phyloP scores from a whole-genome alignment of 352 stramenopile species.

The Hyaloperonospora arabidopsidis region DNA sequence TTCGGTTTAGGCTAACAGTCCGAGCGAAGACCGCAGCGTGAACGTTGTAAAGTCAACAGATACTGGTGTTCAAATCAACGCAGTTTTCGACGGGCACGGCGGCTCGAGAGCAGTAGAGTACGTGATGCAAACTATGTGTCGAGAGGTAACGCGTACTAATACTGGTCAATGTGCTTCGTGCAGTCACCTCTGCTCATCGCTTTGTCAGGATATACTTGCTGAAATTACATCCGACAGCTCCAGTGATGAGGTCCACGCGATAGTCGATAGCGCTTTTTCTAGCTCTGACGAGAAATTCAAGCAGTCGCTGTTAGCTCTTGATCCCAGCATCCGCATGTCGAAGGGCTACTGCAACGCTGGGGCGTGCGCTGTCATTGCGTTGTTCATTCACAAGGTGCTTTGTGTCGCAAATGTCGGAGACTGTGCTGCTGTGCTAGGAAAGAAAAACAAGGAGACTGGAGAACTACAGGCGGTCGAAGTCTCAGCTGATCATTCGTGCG shows the following conservation, averaged over 20 bases:
- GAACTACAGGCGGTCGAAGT: too few species aligned
- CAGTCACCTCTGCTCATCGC: too few species aligned
- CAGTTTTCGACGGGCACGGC: slow-evolving; percentile 43
- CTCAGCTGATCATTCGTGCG: too few species aligned
- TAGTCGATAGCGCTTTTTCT: background rate
- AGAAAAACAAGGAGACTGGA: too few species aligned
- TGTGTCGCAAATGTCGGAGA: too few species aligned
- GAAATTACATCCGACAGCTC: slow-evolving; percentile 20
- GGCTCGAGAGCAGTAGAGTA: slow-evolving; percentile 61
- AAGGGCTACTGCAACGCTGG: too few species aligned
- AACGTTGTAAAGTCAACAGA: slow-evolving; percentile 37
- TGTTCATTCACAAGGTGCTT: too few species aligned
- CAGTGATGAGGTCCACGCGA: slow-evolving; percentile 26
- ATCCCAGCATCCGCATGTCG: too few species aligned
- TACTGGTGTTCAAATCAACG: slow-evolving; percentile 22
- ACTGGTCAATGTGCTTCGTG: background rate
- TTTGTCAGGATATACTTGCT: slow-evolving; percentile 7
- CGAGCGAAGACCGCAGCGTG: slow-evolving; percentile 48
- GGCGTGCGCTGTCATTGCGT: too few species aligned
- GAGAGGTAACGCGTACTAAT: slow-evolving; percentile 3
- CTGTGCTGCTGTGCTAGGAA: too few species aligned
- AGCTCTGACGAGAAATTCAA: slow-evolving; percentile 54
- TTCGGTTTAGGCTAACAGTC: background rate
- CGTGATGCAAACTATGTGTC: slow-evolving; percentile 10
- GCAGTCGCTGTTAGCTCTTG: slow-evolving; percentile 25